phyloP scores from a whole-genome alignment of 768 basidiomycete genomes.

The Pulveroboletus sp. region DNA sequence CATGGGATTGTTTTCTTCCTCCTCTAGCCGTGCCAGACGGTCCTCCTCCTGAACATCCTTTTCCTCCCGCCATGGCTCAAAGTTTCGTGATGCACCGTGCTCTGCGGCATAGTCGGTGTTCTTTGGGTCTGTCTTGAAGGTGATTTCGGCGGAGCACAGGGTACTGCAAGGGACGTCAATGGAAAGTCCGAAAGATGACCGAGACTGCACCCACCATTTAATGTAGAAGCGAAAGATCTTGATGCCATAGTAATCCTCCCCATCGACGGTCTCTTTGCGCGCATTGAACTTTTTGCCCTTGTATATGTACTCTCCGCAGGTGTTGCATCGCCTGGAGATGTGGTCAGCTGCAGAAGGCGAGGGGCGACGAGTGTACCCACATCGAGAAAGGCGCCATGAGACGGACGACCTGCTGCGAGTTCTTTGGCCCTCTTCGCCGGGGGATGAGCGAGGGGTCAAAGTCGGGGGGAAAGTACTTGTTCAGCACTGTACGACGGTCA shows the following conservation, averaged over 20 bases:
- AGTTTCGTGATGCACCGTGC: constrained; percentile 96
- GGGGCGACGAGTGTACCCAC: constrained; percentile 39
- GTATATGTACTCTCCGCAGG: constrained; percentile 98
- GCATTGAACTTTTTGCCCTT: constrained; percentile 99
- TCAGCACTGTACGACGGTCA: constrained; percentile 56
- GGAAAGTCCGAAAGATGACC: neutral
- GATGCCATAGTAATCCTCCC: constrained; percentile 97
- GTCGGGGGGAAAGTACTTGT: constrained; percentile 97
- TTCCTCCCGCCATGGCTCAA: constrained; percentile 95
- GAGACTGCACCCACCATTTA: constrained; percentile 59
- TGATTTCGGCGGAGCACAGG: constrained; percentile 95
- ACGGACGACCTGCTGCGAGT: constrained; percentile 95
- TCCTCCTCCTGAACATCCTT: constrained; percentile 77
- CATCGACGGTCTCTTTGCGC: constrained; percentile 95
- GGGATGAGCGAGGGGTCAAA: constrained; percentile 97
- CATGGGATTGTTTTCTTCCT: constrained; percentile 97
- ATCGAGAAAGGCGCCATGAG: constrained; percentile 99
- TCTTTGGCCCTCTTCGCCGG: constrained; percentile 83
- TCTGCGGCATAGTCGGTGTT: constrained; percentile 92
- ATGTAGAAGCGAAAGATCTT: constrained; percentile 94
- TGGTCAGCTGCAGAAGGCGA: constrained; percentile 8
- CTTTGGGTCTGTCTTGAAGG: constrained; percentile 99
- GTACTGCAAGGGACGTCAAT: constrained; percentile 51
- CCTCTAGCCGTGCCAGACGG: constrained; percentile 77
- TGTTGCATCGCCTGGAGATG: constrained; percentile 75